Conservation (phyloP, 2,329 filamentous ascomycete species). For the Arthrobotrys conoides region DNA sequence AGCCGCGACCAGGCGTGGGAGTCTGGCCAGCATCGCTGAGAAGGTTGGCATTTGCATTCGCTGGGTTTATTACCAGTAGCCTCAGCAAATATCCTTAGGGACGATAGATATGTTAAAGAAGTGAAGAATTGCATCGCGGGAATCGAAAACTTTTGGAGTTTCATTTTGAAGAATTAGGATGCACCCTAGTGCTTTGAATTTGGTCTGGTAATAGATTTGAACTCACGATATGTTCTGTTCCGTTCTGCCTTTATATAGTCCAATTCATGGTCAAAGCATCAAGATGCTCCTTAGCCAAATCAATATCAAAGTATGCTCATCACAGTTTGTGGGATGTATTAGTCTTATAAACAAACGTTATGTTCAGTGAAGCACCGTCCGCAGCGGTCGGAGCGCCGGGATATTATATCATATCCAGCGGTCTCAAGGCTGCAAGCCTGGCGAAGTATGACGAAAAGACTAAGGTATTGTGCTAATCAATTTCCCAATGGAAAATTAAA, state of each 20-base stretch:
- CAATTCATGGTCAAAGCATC: too few relatives aligned
- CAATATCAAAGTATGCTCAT: too few relatives aligned
- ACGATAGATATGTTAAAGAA: constrained; percentile 36
- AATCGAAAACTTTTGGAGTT: constrained; percentile 8
- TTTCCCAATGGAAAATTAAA: too few relatives aligned
- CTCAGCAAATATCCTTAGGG: constrained; percentile 40
- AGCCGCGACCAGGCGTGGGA: constrained; percentile 66
- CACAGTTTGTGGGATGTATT: neutral
- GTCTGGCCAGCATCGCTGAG: constrained; percentile 66
- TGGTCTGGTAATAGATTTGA: too few relatives aligned
- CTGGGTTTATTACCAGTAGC: constrained; percentile 6
- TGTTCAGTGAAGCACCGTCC: constrained; percentile 26
- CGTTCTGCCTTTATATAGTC: too few relatives aligned
- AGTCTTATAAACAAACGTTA: constrained; percentile 45
- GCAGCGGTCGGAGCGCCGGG: constrained; percentile 20
- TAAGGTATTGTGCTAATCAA: neutral
- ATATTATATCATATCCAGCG: constrained; percentile 34
- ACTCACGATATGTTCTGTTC: too few relatives aligned
- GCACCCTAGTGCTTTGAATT: too few relatives aligned
- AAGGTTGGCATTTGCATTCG: constrained; percentile 62
- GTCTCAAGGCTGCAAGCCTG: constrained; percentile 7
- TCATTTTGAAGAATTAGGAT: constrained; percentile 39
- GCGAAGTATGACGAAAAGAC: neutral
- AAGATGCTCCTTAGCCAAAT: too few relatives aligned
- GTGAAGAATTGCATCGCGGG: constrained; percentile 39